Conservation (phyloP, 2,329 filamentous ascomycete genomes). For the Raffaelea arxii region DNA sequence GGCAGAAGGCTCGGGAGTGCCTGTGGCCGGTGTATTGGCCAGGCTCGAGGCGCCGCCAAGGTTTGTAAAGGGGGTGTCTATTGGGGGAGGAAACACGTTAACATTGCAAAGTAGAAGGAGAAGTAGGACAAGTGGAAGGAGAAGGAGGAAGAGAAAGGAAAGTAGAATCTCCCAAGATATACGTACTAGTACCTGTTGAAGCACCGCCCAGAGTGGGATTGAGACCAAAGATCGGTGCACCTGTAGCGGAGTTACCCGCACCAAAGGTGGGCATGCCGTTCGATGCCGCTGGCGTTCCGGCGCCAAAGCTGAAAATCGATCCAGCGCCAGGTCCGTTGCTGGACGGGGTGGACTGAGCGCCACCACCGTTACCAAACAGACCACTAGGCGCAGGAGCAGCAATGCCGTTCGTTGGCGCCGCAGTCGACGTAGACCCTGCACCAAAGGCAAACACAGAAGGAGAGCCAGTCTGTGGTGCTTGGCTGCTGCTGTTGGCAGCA, state of each 20-base stretch:
- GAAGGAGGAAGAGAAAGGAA: too few relatives aligned
- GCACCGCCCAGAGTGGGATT: conserved; percentile 24
- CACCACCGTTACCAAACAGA: conserved; percentile 19
- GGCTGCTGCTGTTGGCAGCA: not conserved
- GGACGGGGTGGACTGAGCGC: not conserved
- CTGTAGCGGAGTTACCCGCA: conserved; percentile 17
- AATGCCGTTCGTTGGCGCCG: conserved; percentile 5
- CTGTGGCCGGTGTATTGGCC: conserved; percentile 48
- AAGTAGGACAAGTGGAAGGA: not conserved
- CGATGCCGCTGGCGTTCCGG: conserved; percentile 18
- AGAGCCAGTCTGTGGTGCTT: conserved; percentile 4
- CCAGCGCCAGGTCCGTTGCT: conserved; percentile 23
- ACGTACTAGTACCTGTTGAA: conserved; percentile 34
- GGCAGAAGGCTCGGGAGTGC: conserved; percentile 47
- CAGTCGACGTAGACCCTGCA: conserved; percentile 15
- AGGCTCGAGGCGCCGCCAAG: conserved; percentile 51
- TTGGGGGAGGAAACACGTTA: conserved; percentile 8
- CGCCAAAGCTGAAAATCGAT: conserved; percentile 27
- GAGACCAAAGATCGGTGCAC: conserved; percentile 20
- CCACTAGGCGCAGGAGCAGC: conserved; percentile 14
- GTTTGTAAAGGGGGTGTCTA: conserved; percentile 43
- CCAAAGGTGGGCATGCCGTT: conserved; percentile 17
- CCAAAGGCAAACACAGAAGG: conserved; percentile 28
- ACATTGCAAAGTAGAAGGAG: not conserved
- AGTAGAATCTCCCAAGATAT: too few relatives aligned